Evolutionary conservation across 225 moss, liverwort and hornwort species (phyloP).

Genomic region (Climacium dendroides): DNA sequence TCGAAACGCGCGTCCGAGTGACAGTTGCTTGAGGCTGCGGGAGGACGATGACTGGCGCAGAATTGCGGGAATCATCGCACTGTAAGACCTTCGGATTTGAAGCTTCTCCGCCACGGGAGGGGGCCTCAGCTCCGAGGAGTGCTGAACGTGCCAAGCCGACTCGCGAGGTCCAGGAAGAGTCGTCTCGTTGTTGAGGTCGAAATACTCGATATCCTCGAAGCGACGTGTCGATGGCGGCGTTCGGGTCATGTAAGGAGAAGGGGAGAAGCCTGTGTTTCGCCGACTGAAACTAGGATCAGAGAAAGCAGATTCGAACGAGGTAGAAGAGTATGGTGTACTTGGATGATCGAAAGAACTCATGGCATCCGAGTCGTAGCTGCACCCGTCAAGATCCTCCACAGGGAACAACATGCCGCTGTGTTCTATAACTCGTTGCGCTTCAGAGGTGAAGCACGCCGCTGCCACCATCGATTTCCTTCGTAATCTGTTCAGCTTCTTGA

Average conservation of each 20-base stretch:
- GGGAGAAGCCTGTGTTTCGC: not conserved
- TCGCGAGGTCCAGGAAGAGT: slow-evolving; percentile 32
- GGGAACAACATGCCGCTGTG: slow-evolving; percentile 12
- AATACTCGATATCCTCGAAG: slow-evolving; percentile 11
- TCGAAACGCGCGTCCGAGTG: slow-evolving; percentile 26
- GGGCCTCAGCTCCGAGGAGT: not conserved
- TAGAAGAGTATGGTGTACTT: slow-evolving; percentile 17
- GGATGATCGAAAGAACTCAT: slow-evolving; percentile 26
- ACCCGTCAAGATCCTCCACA: slow-evolving; percentile 1
- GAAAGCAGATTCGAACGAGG: slow-evolving; percentile 29
- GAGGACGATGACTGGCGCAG: slow-evolving; percentile 16
- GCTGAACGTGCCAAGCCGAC: slow-evolving; percentile 37
- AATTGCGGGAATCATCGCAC: slow-evolving; percentile 10
- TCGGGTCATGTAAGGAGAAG: slow-evolving; percentile 8
- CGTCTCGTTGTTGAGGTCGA: not conserved
- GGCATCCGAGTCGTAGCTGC: slow-evolving; percentile 20
- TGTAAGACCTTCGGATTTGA: slow-evolving; percentile 4
- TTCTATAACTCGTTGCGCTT: slow-evolving; percentile 12
- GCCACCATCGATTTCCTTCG: slow-evolving; percentile 29
- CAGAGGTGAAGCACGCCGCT: slow-evolving; percentile 25
- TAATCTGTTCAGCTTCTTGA: slow-evolving; percentile 25
- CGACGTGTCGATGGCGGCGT: slow-evolving; percentile 10
- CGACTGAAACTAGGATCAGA: slow-evolving; percentile 14
- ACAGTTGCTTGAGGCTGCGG: slow-evolving; percentile 20
- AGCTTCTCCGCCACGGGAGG: not conserved